Conservation (phyloP, 441 rosid species). For the Mallotus repandus region DNA sequence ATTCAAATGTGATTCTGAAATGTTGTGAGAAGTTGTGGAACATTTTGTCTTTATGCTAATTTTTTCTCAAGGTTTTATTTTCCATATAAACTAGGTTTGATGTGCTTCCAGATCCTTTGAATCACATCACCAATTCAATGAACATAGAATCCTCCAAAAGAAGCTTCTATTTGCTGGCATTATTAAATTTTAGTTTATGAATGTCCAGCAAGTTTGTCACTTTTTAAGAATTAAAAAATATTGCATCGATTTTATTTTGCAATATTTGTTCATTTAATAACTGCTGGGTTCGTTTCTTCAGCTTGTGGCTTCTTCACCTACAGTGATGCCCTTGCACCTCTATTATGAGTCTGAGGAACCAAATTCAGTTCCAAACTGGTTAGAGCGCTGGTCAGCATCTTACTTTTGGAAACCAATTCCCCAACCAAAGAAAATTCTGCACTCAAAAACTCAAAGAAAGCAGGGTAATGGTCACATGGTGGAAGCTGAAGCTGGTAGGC, state of each 20-base stretch:
- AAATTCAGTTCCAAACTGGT: constrained; percentile 72
- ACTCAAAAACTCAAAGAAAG: constrained; percentile 51
- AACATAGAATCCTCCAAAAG: not conserved
- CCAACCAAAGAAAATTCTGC: constrained; percentile 51
- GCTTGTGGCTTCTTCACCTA: constrained; percentile 76
- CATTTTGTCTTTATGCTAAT: not conserved
- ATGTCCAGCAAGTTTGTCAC: too few relatives aligned
- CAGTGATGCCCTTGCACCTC: constrained; percentile 57
- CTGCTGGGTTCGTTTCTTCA: constrained; percentile 39
- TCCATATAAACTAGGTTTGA: not conserved
- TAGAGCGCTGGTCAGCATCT: constrained; percentile 79
- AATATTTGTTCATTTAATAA: constrained; percentile 8
- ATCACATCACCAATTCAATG: not conserved
- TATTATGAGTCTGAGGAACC: constrained; percentile 56
- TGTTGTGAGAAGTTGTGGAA: not conserved
- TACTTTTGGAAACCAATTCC: constrained; percentile 72
- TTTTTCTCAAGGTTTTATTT: not conserved
- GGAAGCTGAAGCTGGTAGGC: constrained; percentile 62
- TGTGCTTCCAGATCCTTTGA: constrained; percentile 12
- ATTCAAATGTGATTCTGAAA: not conserved
- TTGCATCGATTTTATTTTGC: not conserved
- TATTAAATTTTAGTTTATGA: constrained; percentile 10
- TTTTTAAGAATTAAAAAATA: not conserved
- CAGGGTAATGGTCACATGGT: constrained; percentile 42
- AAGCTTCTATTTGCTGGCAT: not conserved